Base-by-base conservation (phyloP, 169 alveolate species). In the Plasmodium ovale region DNA sequence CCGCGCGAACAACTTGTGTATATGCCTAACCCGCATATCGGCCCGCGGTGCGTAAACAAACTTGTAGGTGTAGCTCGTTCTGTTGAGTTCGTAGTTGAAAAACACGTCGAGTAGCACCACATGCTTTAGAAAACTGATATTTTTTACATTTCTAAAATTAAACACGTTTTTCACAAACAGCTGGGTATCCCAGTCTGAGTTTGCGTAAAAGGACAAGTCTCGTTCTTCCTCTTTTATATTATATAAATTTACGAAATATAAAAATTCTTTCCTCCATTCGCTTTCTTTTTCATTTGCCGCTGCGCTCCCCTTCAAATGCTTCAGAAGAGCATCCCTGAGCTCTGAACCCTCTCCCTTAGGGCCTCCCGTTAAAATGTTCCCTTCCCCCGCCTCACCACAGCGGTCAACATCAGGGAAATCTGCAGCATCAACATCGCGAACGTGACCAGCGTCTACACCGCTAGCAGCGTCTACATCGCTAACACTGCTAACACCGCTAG, bases 201-300 rank as follows among this genome's bases (percentile, higher is more conserved):
- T 82, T 14, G 79, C 59, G 53, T 82, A 82, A 35, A 82, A 82
- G 21, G 90, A 82, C 21, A 82, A 19, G 31, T 82, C 84, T 65
- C 82, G 27, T 39, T 82, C 84, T 56, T 82, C 90, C 42, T 82
- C 47, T 59, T 70, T 69, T 82, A 82, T 23, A 19, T 82, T 82
- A 29, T 82, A 82, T 65, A 82, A 82, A 82, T 82, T 82, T 49
- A 67, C 33, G 33, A 82, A 82, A 27, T 82, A 64, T 59, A 82
- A 47, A 82, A 64, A 23, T 25, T 70, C 79, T 0, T 68, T 37
- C n/a, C n/a, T n/a, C n/a, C n/a, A n/a, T 29, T 35, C 49, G 37
- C 47, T n/a, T 49, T 33, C 21, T 35, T 59, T 62, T 72, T 65
- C 47, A 56, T 59, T 16, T 23, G 23, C 25, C 21, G 10, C 27